phyloP scores from a whole-genome alignment of 2,329 filamentous ascomycete genomes.

The Aspergillus fijiensis region DNA sequence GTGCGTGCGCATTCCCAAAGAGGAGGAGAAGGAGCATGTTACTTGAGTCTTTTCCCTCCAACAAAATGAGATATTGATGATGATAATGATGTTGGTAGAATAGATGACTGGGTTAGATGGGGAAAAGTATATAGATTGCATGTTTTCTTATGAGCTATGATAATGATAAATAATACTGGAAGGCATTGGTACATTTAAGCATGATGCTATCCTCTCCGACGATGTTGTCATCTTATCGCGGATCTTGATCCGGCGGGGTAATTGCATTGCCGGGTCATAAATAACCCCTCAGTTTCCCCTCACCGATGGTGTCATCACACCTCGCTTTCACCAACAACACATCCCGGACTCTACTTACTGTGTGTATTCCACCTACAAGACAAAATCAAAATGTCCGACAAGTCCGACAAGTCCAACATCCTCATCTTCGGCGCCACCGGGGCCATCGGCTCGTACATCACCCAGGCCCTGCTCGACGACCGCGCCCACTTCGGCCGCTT shows the following conservation, averaged over 20 bases:
- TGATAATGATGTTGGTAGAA: too few relatives aligned
- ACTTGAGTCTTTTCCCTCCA: background rate
- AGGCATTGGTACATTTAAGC: background rate
- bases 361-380: background rate
- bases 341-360: too few relatives aligned
- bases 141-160: too few relatives aligned
- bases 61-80: too few relatives aligned
- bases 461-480: constrained; percentile 48
- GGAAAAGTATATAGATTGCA: too few relatives aligned
- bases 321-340: too few relatives aligned
- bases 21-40: constrained; percentile 40
- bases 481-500: constrained; percentile 55
- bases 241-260: background rate
- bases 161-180: too few relatives aligned
- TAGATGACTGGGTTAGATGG: too few relatives aligned
- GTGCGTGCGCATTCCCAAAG: constrained; percentile 45
- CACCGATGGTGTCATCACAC: background rate
- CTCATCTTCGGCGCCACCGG: constrained; percentile 28
- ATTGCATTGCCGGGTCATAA: background rate
- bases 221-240: background rate
- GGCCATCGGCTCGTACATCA: constrained; percentile 44
- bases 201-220: background rate
- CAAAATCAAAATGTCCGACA: background rate
- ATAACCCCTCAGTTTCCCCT: background rate
- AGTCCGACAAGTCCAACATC: constrained; percentile 16